phyloP scores from a whole-genome alignment of 2,329 filamentous ascomycete genomes.

The Scopulariopsis brevicaulis region DNA sequence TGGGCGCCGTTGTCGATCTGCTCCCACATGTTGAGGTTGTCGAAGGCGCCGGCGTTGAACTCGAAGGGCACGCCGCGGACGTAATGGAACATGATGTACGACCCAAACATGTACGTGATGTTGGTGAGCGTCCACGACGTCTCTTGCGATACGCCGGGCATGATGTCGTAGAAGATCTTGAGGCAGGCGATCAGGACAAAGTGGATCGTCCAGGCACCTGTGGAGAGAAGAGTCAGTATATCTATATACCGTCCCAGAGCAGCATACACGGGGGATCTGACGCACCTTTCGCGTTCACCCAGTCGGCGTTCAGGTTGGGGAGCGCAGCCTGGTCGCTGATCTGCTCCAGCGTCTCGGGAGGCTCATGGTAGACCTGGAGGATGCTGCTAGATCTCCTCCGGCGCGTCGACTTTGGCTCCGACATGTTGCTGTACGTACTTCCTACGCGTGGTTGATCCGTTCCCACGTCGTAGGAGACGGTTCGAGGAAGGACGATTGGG shows the following conservation, averaged over 20 bases:
- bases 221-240: not conserved
- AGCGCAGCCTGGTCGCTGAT: constrained; percentile 91
- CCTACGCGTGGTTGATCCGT: constrained; percentile 56
- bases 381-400: constrained; percentile 95
- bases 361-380: constrained; percentile 85
- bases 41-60: constrained; percentile 96
- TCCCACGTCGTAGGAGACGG: constrained; percentile 84
- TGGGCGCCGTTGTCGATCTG: constrained; percentile 99
- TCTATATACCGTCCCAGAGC: no score
- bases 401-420: constrained; percentile 52
- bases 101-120: constrained; percentile 97
- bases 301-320: constrained; percentile 94
- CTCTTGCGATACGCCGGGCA: constrained; percentile 93
- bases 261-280: no score
- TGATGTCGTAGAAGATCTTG: constrained; percentile 95
- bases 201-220: constrained; percentile 97
- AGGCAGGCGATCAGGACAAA: constrained; percentile 81
- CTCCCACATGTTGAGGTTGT: constrained; percentile 99
- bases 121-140: constrained; percentile 98
- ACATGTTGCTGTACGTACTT: constrained; percentile 46
- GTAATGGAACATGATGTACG: constrained; percentile 99
- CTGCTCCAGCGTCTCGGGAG: constrained; percentile 91
- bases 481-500: constrained; percentile 73
- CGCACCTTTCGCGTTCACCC: constrained; percentile 96
- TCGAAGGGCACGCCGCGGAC: constrained; percentile 97